Evolutionary conservation across 2,329 filamentous ascomycete genomes (phyloP).

Genomic region (Cryphonectria parasitica): DNA sequence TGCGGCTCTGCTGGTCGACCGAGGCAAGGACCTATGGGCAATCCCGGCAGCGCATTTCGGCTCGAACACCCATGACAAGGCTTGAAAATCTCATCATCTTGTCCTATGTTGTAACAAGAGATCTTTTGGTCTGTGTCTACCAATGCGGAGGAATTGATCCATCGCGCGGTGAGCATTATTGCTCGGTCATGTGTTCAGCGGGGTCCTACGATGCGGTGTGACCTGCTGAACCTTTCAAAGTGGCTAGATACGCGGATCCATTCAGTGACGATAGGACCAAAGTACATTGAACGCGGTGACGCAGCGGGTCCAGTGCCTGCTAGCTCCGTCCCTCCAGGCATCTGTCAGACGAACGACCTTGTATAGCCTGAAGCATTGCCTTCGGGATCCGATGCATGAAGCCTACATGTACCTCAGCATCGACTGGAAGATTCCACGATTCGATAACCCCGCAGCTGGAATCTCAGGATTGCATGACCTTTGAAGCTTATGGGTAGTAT

Average conservation of each 20-base stretch:
- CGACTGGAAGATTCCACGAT: neutral
- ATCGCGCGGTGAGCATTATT: neutral
- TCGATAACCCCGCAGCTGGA: neutral
- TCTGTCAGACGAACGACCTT: neutral
- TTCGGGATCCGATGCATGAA: neutral
- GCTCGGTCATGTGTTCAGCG: neutral
- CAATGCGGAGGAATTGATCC: neutral
- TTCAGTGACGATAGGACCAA: neutral
- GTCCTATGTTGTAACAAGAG: neutral
- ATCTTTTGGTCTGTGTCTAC: neutral
- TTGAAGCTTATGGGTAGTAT: neutral
- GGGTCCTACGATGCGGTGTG: neutral
- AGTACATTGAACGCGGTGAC: neutral
- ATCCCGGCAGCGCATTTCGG: neutral
- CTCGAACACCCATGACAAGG: neutral
- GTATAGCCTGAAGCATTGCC: neutral
- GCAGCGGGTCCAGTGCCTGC: neutral
- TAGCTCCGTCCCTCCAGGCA: neutral
- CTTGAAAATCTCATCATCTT: neutral
- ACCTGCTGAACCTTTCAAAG: neutral
- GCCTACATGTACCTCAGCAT: neutral
- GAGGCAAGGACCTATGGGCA: neutral
- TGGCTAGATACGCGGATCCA: neutral
- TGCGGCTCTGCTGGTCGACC: neutral
- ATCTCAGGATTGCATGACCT: neutral